phyloP scores from a whole-genome alignment of 352 stramenopile genomes.

The Phytophthora fragariaefolia region DNA sequence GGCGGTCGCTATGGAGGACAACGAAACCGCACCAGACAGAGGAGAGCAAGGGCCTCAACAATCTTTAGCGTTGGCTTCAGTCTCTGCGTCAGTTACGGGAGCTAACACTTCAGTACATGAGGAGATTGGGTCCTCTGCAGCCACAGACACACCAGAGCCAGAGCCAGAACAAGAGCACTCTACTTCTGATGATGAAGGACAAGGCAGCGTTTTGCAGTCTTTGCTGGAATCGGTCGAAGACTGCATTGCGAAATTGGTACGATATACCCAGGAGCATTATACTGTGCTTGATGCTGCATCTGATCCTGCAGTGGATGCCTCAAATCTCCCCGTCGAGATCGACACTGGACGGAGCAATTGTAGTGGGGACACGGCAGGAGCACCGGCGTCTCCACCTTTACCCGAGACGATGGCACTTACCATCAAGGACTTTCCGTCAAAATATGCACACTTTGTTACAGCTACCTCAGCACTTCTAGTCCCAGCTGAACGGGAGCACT shows the following conservation, averaged over 20 bases:
- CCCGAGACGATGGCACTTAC: conserved; percentile 22
- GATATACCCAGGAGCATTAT: neutral
- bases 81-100: neutral
- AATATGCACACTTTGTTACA: conserved; percentile 44
- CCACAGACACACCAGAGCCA: conserved; percentile 12
- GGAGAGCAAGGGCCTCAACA: neutral
- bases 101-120: neutral
- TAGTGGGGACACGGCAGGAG: neutral
- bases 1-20: neutral
- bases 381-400: conserved; percentile 4
- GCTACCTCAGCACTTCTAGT: conserved; percentile 26
- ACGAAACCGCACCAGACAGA: neutral
- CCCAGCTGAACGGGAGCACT: conserved; percentile 28
- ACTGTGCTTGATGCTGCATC: conserved; percentile 3
- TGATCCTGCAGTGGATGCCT: conserved; percentile 14
- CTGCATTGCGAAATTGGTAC: conserved; percentile 25
- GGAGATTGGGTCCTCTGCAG: conserved; percentile 1
- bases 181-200: neutral
- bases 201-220: neutral
- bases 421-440: conserved; percentile 36
- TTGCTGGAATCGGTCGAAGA: conserved; percentile 27
- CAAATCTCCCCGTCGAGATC: conserved; percentile 16
- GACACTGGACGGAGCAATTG: neutral
- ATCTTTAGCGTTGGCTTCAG: neutral
- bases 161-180: conserved; percentile 15